Evolutionary conservation across 73 alveolate genomes (phyloP), one percentile per base, ranked within the genome.

Genomic region (Paramecium caudatum): DNA sequence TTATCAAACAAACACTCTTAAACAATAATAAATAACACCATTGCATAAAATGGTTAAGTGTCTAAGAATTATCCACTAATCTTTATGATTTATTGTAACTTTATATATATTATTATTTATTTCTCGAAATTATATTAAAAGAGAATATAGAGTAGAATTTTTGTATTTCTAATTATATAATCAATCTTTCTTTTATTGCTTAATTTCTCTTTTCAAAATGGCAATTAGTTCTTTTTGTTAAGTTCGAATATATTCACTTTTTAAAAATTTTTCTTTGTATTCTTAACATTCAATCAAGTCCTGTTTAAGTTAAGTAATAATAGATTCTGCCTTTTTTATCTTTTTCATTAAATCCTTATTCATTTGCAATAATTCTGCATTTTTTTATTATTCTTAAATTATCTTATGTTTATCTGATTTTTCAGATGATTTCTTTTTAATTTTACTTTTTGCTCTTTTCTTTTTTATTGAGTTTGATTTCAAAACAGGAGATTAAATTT

Each of bases 171-270:
- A n/a, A n/a, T n/a, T n/a, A n/a, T n/a, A n/a, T n/a, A n/a, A n/a
- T 55, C 80, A 55, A 27, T 55, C 30, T 55, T 43, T 55, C 34
- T 74, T 74, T 1, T 15, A 47, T 41, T 74, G 37, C 17, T 74
- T 68, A 39, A 74, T 74, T 74, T 74, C 88, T 23, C 43, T 27
- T 45, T 74, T 74, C 21, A 74, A 43, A 74, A 37, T 36, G 36
- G 12, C 10, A n/a, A 74, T 74, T 15, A 74, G 43, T 19, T 30
- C 39, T 43, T 74, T 74, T 45, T 74, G 43, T 74, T 74, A 74
- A 41, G 36, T 7, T 74, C 88, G 23, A 3, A 74, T 74, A 17
- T 25, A 74, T 74, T 74, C 88, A 43, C 88, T 74, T 45, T 74
- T 74, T 19, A 12, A 37, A 74, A 74, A 74, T 16, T 74, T 74